These are phyloP conservation scores for Tolypocladium amazonense DNA, from an alignment of 2,329 filamentous ascomycete species.

Conservation along the genomic window DNA sequence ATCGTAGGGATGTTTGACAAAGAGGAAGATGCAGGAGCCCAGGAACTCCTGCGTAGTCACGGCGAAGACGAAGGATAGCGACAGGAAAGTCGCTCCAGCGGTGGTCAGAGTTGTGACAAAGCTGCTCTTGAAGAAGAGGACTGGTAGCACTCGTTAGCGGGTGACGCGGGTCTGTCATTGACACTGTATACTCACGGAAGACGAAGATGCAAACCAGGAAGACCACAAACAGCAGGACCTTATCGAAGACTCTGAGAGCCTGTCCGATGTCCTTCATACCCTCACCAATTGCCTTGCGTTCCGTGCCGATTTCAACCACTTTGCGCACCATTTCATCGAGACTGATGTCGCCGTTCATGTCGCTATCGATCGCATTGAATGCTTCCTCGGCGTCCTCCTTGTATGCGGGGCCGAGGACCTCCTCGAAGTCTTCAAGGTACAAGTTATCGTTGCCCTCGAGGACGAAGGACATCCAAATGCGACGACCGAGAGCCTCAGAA, in stretches of 20 bases:
- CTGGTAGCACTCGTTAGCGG: slow-evolving; percentile 20
- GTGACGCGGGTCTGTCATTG: not conserved
- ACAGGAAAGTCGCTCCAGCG: slow-evolving; percentile 83
- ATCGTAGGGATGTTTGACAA: slow-evolving; percentile 97
- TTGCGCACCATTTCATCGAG: slow-evolving; percentile 92
- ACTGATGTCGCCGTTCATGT: slow-evolving; percentile 88
- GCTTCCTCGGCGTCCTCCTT: slow-evolving; percentile 75
- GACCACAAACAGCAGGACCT: slow-evolving; percentile 71
- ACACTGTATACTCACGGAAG: slow-evolving; percentile 46
- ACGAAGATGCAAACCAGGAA: slow-evolving; percentile 73
- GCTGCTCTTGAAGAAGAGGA: slow-evolving; percentile 79
- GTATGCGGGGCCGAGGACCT: slow-evolving; percentile 71
- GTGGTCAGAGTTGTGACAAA: slow-evolving; percentile 81
- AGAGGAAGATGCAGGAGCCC: slow-evolving; percentile 97
- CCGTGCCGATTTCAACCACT: slow-evolving; percentile 71
- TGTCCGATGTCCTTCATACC: slow-evolving; percentile 98
- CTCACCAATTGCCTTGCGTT: slow-evolving; percentile 77
- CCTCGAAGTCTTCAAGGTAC: slow-evolving; percentile 69
- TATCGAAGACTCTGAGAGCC: slow-evolving; percentile 83
- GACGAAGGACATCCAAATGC: slow-evolving; percentile 98
- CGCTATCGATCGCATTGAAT: slow-evolving; percentile 70
- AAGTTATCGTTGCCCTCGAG: slow-evolving; percentile 77
- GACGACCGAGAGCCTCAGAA: slow-evolving; percentile 83
- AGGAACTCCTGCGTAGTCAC: slow-evolving; percentile 88
- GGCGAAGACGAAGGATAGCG: slow-evolving; percentile 93